phyloP scores from a whole-genome alignment of 2,329 filamentous ascomycete genomes.

The Pochonia chlamydosporia region DNA sequence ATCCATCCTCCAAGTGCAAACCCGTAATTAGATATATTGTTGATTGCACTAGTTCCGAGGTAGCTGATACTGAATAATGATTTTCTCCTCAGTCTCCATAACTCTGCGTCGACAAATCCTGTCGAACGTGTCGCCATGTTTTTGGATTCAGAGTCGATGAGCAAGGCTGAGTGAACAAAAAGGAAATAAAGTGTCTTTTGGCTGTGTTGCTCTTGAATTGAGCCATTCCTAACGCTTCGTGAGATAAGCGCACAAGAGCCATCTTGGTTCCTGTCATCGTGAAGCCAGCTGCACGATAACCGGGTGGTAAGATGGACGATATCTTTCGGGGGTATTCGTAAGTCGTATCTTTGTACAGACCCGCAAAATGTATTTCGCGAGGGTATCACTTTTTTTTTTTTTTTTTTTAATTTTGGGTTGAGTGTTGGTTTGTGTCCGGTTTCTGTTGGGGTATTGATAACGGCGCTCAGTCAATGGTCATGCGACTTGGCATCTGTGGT shows the following conservation, averaged over 20 bases:
- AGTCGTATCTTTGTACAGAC: constrained; percentile 9
- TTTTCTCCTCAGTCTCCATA: background rate
- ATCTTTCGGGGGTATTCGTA: constrained; percentile 4
- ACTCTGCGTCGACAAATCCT: background rate
- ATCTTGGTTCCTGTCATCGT: background rate
- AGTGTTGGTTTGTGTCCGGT: background rate
- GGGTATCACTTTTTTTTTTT: constrained; percentile 1
- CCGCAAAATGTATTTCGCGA: constrained; percentile 4
- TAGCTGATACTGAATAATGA: background rate
- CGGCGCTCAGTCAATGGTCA: constrained; percentile 52
- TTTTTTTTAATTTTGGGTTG: background rate
- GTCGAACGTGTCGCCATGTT: background rate
- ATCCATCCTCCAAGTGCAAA: background rate
- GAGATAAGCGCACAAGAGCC: background rate
- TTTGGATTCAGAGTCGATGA: background rate
- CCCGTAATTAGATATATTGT: background rate
- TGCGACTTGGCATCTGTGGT: constrained; percentile 46
- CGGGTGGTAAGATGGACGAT: background rate
- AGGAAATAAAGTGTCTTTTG: too few species aligned
- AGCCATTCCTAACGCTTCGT: background rate
- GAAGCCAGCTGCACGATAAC: constrained; percentile 2
- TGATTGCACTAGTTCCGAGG: background rate
- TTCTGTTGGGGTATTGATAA: background rate
- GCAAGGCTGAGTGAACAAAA: background rate
- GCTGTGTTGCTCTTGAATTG: too few species aligned